Base-by-base conservation (phyloP, 257 asterid genomes). In the Craterostigma plantagineum region DNA sequence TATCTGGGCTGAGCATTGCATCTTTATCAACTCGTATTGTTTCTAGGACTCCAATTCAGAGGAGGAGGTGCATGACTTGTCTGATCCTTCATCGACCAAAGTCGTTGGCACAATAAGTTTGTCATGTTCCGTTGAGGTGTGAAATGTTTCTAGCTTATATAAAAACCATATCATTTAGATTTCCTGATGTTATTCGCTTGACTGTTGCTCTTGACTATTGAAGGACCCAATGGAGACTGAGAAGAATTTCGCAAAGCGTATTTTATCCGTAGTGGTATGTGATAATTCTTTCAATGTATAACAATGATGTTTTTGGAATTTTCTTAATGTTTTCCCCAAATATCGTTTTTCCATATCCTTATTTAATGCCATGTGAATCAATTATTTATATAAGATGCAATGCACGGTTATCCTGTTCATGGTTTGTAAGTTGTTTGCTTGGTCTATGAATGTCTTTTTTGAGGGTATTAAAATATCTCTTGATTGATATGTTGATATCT, bases 191-290 rank as follows among this genome's bases (percentile, higher is more conserved):
- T 46, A n/a, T 52, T 56, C 34, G 65, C 41, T 11, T 48, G 42
- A 42, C 48, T 52, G 65, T 55, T 56, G 49, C n/a, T 67, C 41
- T 11, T 48, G 42, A 42, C 48, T 52, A 67, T 55, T 56, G 49
- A 68, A 90, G 98, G 98, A 90, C 67, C 98, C 98, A 44, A 46
- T 83, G 69, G 98, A 90, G 62, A 79, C 94, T 42, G 92, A 90
- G 52, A 83, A 65, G 60, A 63, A 65, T 53, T 83, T 90, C 64
- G 93, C 72, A 6, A 61, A 58, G 63, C 91, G 98, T 57, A 76
- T 90, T 63, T 73, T 90, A 73, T 83, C 95, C 38, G 51, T 79
- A 43, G 79, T 83, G 95, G 98, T 90, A 79, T 53, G 81, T 67
- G 16, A 45, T 49, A 34, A 57, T n/a, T 45, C 48, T 16, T 43